Evolutionary conservation across 495 filamentous ascomycete genomes (phyloP).

Genomic region (Venustampulla echinocandica): DNA sequence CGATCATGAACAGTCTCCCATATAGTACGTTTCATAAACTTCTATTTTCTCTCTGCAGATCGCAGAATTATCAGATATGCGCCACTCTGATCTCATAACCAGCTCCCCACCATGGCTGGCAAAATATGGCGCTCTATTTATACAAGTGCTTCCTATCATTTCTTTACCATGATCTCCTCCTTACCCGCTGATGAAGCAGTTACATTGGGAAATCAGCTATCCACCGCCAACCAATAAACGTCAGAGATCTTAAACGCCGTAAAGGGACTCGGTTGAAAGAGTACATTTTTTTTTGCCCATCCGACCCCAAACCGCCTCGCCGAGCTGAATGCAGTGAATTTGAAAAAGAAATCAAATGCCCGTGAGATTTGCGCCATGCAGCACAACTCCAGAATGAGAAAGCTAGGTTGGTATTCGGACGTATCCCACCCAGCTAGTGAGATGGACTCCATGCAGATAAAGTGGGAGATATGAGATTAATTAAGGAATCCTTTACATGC

Average conservation of each 20-base stretch:
- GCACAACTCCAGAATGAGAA: conserved; percentile 9
- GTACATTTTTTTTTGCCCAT: conserved; percentile 18
- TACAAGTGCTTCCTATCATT: too few species aligned
- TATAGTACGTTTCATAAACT: too few species aligned
- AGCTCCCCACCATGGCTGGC: too few species aligned
- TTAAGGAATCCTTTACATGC: conserved; percentile 99
- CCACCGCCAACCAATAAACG: not conserved
- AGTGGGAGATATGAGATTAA: conserved; percentile 36
- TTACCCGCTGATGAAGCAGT: conserved; percentile 15
- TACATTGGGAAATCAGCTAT: not conserved
- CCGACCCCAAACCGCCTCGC: conserved; percentile 7
- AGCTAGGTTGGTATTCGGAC: not conserved
- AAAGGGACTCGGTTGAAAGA: conserved; percentile 24
- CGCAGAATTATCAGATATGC: too few species aligned
- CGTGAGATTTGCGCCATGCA: not conserved
- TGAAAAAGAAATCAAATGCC: conserved; percentile 7
- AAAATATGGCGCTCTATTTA: too few species aligned
- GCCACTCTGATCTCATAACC: too few species aligned
- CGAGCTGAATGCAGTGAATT: conserved; percentile 17
- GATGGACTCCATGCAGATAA: not conserved
- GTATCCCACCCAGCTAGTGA: not conserved
- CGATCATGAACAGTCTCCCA: too few species aligned
- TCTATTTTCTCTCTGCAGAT: too few species aligned
- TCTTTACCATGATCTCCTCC: too few species aligned
- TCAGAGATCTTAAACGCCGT: conserved; percentile 10